These are phyloP conservation scores for Calonectria pteridis DNA, from an alignment of 2,329 filamentous ascomycete species.

Conservation along the genomic window DNA sequence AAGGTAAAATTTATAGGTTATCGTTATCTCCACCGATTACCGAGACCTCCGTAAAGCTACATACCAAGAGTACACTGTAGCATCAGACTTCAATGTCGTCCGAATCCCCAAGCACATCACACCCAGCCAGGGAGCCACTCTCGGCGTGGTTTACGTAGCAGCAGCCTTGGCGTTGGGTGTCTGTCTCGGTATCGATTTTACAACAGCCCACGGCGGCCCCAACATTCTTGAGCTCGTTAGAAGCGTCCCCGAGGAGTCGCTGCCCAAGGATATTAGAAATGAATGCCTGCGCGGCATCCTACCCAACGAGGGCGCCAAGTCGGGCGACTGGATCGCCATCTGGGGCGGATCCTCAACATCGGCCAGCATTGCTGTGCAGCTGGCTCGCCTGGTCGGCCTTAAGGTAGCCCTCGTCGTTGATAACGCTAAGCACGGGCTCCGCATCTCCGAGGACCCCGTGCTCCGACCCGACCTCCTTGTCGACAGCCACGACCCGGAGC, in stretches of 20 bases:
- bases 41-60: conserved; percentile 78
- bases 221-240: conserved; percentile 68
- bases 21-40: conserved; percentile 81
- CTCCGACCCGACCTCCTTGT: conserved; percentile 72
- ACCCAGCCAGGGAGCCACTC: conserved; percentile 68
- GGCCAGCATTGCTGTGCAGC: conserved; percentile 74
- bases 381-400: conserved; percentile 75
- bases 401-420: conserved; percentile 76
- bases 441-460: conserved; percentile 61
- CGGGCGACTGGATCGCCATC: conserved; percentile 78
- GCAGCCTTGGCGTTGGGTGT: conserved; percentile 75
- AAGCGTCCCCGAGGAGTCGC: conserved; percentile 55
- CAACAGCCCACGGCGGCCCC: conserved; percentile 63
- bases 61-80: conserved; percentile 77
- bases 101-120: conserved; percentile 68
- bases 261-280: conserved; percentile 71
- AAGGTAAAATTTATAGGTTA: conserved; percentile 52
- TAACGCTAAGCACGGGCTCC: conserved; percentile 72
- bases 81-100: conserved; percentile 74
- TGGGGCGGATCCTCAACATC: conserved; percentile 83
- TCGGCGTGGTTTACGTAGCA: conserved; percentile 80
- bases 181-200: conserved; percentile 77
- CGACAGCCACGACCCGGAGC: conserved; percentile 73
- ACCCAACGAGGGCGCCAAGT: conserved; percentile 63
- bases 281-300: conserved; percentile 72